phyloP scores from a whole-genome alignment of 2,329 filamentous ascomycete genomes.

The Fusarium duplospermum region DNA sequence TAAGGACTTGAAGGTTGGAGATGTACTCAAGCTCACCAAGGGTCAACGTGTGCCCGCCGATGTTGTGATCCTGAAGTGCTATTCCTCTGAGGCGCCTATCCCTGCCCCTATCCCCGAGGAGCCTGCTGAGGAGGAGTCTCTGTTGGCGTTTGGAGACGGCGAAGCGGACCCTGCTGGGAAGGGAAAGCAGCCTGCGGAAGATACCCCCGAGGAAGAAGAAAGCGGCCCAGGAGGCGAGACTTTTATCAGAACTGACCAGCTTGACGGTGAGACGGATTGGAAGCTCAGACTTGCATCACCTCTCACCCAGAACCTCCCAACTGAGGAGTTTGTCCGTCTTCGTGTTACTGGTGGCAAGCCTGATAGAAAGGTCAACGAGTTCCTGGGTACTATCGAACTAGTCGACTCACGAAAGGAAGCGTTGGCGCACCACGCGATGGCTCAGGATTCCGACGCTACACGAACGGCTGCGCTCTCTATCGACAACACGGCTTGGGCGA shows the following conservation, averaged over 20 bases:
- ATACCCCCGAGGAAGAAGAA: slow-evolving; percentile 43
- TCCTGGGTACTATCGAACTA: slow-evolving; percentile 88
- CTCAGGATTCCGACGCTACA: slow-evolving; percentile 49
- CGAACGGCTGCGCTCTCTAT: slow-evolving; percentile 84
- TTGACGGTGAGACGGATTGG: slow-evolving; percentile 99
- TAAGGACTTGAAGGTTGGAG: slow-evolving; percentile 89
- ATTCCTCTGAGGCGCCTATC: slow-evolving; percentile 64
- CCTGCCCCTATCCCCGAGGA: slow-evolving; percentile 47
- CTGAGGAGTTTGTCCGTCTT: slow-evolving; percentile 76
- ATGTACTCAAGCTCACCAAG: slow-evolving; percentile 92
- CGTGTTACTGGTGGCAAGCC: slow-evolving; percentile 88
- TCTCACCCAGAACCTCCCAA: slow-evolving; percentile 81
- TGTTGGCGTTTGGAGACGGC: slow-evolving; percentile 56
- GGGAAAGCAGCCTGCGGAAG: slow-evolving; percentile 50
- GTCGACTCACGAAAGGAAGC: slow-evolving; percentile 64
- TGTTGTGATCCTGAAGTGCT: slow-evolving; percentile 90
- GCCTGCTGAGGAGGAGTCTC: slow-evolving; percentile 53
- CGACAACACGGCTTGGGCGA: slow-evolving; percentile 98
- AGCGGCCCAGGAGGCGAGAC: slow-evolving; percentile 78
- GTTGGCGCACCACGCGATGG: slow-evolving; percentile 55
- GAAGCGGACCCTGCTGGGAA: slow-evolving; percentile 48
- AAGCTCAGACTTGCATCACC: slow-evolving; percentile 91
- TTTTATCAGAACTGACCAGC: slow-evolving; percentile 96
- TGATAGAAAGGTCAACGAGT: slow-evolving; percentile 94
- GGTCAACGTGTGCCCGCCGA: slow-evolving; percentile 95